phyloP scores from a whole-genome alignment of 352 stramenopile genomes.

The Pythium monospermum region DNA sequence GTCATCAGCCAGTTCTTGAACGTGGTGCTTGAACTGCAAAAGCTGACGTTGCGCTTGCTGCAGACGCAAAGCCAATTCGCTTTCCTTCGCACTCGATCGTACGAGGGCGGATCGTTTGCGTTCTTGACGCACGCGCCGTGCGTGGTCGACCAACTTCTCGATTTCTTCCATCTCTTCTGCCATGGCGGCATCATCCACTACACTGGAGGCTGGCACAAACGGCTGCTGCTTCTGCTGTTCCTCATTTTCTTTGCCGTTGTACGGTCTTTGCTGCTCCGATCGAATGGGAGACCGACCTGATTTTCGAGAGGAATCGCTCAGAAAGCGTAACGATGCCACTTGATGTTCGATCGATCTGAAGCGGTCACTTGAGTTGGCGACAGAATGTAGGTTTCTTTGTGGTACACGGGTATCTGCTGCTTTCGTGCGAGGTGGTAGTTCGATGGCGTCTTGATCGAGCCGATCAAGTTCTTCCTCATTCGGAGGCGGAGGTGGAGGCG shows the following conservation, averaged over 20 bases:
- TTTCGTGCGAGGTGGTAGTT: neutral
- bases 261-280: too few species aligned
- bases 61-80: constrained; percentile 50
- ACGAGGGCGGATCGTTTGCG: constrained; percentile 22
- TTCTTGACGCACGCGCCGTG: constrained; percentile 26
- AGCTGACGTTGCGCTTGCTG: constrained; percentile 73
- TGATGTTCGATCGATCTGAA: constrained; percentile 15
- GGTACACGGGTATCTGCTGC: constrained; percentile 1
- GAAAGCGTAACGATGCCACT: constrained; percentile 18
- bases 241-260: constrained; percentile 1
- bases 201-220: constrained; percentile 1
- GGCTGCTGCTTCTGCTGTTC: neutral
- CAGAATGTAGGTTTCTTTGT: constrained; percentile 17
- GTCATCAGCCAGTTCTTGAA: constrained; percentile 29
- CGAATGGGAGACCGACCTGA: too few species aligned
- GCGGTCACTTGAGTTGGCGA: constrained; percentile 25
- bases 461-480: constrained; percentile 53
- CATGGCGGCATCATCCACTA: constrained; percentile 28
- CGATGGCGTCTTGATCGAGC: too few species aligned
- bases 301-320: neutral
- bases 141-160: constrained; percentile 45
- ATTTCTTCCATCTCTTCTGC: constrained; percentile 39
- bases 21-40: constrained; percentile 56
- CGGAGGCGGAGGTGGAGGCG: constrained; percentile 41
- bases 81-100: constrained; percentile 49